These are phyloP conservation scores for Clavispora carvajalis DNA, from an alignment of 805 yeast species.

Conservation along the genomic window DNA sequence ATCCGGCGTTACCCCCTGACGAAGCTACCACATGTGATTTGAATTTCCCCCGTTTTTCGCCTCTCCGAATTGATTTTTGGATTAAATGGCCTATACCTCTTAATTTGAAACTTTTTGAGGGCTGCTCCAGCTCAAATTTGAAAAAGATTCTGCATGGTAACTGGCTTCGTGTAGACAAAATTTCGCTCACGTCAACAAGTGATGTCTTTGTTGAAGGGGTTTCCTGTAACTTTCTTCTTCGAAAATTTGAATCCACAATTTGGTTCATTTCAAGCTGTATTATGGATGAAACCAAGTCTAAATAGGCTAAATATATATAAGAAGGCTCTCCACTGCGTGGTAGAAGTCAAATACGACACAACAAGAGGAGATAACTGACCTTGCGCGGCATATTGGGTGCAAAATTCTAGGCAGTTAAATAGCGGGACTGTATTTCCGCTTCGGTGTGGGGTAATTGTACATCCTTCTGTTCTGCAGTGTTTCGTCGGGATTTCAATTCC, in stretches of 20 bases:
- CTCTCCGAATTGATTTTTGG: slow-evolving; percentile 24
- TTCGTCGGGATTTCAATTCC: slow-evolving; percentile 4
- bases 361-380: neutral
- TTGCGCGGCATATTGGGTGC: neutral
- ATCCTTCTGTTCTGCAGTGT: neutral
- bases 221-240: neutral
- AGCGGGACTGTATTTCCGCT: slow-evolving; percentile 9
- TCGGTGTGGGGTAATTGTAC: slow-evolving; percentile 2
- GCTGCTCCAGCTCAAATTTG: slow-evolving; percentile 50
- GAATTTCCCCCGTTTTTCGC: slow-evolving; percentile 18
- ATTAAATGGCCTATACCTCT: slow-evolving; percentile 51
- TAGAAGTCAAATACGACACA: neutral
- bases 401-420: neutral
- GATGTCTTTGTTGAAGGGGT: slow-evolving; percentile 32
- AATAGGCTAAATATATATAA: neutral
- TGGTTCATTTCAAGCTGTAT: too few species aligned
- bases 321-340: neutral
- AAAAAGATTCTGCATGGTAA: slow-evolving; percentile 37
- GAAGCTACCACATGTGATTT: slow-evolving; percentile 43
- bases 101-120: slow-evolving; percentile 53
- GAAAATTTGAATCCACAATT: neutral
- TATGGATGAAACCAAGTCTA: neutral
- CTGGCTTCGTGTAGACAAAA: slow-evolving; percentile 4
- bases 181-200: slow-evolving; percentile 32
- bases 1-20: slow-evolving; percentile 54